Conservation (phyloP, 345 rosid genomes). For the Linum trigynum region DNA sequence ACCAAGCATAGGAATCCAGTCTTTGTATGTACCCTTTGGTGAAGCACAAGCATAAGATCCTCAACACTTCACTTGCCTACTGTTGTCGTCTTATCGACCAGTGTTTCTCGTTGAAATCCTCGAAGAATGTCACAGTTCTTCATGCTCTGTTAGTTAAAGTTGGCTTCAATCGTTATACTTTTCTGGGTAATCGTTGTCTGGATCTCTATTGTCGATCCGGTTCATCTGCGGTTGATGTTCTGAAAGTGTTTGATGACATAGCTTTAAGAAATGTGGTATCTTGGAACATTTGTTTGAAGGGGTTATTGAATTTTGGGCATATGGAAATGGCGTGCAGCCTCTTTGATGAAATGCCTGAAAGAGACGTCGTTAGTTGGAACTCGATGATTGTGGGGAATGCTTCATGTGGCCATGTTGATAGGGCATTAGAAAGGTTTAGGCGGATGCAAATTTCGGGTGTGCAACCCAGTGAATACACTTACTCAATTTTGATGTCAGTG, state of each 20-base stretch:
- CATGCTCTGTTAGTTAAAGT: constrained; percentile 58
- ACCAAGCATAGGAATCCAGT: neutral
- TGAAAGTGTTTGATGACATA: constrained; percentile 38
- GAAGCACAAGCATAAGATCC: constrained; percentile 31
- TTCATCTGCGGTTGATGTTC: constrained; percentile 24
- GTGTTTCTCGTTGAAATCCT: constrained; percentile 32
- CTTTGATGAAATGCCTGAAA: constrained; percentile 63
- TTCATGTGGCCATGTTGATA: constrained; percentile 28
- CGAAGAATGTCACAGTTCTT: constrained; percentile 22
- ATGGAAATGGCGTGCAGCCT: constrained; percentile 19
- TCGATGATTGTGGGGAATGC: constrained; percentile 49
- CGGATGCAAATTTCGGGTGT: constrained; percentile 41
- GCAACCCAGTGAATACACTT: constrained; percentile 44
- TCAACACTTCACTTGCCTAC: constrained; percentile 25
- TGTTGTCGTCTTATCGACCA: constrained; percentile 35
- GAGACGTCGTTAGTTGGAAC: constrained; percentile 68
- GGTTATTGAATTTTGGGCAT: constrained; percentile 23
- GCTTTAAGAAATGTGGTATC: constrained; percentile 40
- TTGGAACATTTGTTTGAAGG: constrained; percentile 55
- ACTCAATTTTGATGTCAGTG: constrained; percentile 44
- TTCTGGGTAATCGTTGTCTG: constrained; percentile 60
- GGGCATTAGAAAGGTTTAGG: constrained; percentile 33
- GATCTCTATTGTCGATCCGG: constrained; percentile 48
- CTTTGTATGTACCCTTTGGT: constrained; percentile 36
- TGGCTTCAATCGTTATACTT: constrained; percentile 41